A percentile compares a stretch with the other conserved stretches of the same genome.
These are phyloP conservation scores for Camelina hispida DNA, from an alignment of 345 rosid species.

Conservation along the genomic window DNA sequence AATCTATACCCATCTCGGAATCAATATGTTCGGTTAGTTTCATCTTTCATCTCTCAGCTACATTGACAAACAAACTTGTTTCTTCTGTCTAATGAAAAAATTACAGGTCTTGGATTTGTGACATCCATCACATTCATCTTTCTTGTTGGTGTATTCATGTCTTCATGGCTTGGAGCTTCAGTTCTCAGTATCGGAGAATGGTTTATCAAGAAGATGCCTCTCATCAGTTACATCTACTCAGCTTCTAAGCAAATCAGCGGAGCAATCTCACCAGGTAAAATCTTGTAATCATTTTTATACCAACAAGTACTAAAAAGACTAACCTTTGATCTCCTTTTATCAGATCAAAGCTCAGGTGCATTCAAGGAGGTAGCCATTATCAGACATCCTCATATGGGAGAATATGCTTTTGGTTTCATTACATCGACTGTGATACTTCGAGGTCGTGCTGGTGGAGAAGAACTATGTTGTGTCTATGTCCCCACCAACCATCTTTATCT, in stretches of 20 bases:
- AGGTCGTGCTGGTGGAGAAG: slow-evolving; percentile 61
- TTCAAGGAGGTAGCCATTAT: slow-evolving; percentile 83
- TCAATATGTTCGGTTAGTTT: slow-evolving; percentile 66
- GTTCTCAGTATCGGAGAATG: slow-evolving; percentile 74
- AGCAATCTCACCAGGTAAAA: slow-evolving; percentile 73
- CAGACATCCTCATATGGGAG: slow-evolving; percentile 71
- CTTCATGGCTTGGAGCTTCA: slow-evolving; percentile 82
- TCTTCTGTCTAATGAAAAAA: not conserved
- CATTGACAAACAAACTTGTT: not conserved
- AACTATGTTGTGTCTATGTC: slow-evolving; percentile 68
- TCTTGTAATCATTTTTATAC: not conserved
- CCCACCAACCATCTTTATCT: slow-evolving; percentile 75
- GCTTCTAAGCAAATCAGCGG: slow-evolving; percentile 84
- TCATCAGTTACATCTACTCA: slow-evolving; percentile 68
- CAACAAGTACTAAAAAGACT: not conserved
- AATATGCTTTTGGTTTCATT: slow-evolving; percentile 71
- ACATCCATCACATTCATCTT: slow-evolving; percentile 81
- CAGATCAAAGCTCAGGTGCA: slow-evolving; percentile 75
- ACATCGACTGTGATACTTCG: slow-evolving; percentile 69
- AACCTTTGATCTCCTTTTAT: not conserved
- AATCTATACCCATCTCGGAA: slow-evolving; percentile 67
- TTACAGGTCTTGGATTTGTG: slow-evolving; percentile 68
- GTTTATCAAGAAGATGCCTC: slow-evolving; percentile 83
- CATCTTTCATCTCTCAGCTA: not conserved
- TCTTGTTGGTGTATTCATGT: slow-evolving; percentile 72